These are phyloP conservation scores for Colletotrichum gloeosporioides DNA, from an alignment of 2,329 filamentous ascomycete species.

Conservation along the genomic window DNA sequence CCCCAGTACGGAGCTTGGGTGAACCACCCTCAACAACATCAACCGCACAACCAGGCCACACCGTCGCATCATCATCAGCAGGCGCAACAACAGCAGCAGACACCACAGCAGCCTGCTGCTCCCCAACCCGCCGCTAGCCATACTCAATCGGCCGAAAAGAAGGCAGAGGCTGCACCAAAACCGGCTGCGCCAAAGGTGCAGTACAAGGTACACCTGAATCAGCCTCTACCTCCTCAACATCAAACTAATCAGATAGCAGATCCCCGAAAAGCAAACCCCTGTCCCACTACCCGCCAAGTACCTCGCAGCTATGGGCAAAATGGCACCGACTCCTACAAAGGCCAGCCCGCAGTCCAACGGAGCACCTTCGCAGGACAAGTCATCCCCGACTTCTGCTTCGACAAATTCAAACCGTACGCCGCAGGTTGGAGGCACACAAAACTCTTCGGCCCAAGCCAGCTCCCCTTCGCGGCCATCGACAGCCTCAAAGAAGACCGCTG, in stretches of 20 bases:
- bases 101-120: background rate
- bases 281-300: constrained; percentile 50
- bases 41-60: constrained; percentile 15
- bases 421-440: background rate
- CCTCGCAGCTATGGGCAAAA: constrained; percentile 43
- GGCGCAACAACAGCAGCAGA: background rate
- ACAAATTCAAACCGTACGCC: background rate
- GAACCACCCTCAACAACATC: background rate
- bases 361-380: background rate
- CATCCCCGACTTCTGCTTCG: background rate
- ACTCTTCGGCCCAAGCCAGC: background rate
- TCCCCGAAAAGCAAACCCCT: constrained; percentile 46
- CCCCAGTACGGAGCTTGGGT: constrained; percentile 30
- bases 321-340: constrained; percentile 24
- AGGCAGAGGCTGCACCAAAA: constrained; percentile 3
- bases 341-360: background rate
- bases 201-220: constrained; percentile 28
- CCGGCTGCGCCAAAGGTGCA: constrained; percentile 19
- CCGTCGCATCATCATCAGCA: constrained; percentile 8
- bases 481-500: background rate
- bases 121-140: background rate
- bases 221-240: background rate
- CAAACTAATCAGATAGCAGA: constrained; percentile 31
- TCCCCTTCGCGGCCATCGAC: background rate
- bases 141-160: background rate